Evolutionary conservation across 2,329 filamentous ascomycete species (phyloP).

Genomic region (Capronia americana): DNA sequence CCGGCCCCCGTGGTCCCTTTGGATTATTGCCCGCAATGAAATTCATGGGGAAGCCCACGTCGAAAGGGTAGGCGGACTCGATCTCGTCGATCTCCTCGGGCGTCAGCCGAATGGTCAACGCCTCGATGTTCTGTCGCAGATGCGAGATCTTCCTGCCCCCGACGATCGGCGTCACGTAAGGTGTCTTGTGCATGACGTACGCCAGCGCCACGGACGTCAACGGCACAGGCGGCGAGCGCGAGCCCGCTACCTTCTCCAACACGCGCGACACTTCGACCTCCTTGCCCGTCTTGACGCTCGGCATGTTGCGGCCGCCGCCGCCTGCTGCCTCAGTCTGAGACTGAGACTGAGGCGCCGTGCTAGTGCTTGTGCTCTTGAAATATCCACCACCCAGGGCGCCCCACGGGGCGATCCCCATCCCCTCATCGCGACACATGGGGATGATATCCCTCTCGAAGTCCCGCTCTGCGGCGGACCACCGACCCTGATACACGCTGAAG

Average conservation of each 20-base stretch:
- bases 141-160: conserved; percentile 62
- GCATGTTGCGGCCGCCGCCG: conserved; percentile 40
- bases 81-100: conserved; percentile 62
- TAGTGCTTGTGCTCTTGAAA: conserved; percentile 44
- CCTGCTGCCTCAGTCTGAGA: too few relatives aligned
- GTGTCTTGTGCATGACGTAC: conserved; percentile 60
- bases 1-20: conserved; percentile 20
- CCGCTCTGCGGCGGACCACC: conserved; percentile 65
- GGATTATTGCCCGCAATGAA: conserved; percentile 43
- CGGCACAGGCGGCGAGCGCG: conserved; percentile 26
- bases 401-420: conserved; percentile 67
- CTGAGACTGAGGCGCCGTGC: too few relatives aligned
- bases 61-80: conserved; percentile 60
- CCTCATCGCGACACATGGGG: conserved; percentile 67
- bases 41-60: conserved; percentile 61
- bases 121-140: conserved; percentile 62
- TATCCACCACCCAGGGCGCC: conserved; percentile 60
- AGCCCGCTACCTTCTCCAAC: conserved; percentile 37
- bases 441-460: conserved; percentile 75
- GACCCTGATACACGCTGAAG: conserved; percentile 73
- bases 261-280: conserved; percentile 35
- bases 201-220: conserved; percentile 51
- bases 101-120: conserved; percentile 57
- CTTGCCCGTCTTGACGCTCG: conserved; percentile 24
- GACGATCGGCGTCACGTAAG: conserved; percentile 61